phyloP scores from a whole-genome alignment of 1,139 yeast species.

The Hyphopichia buzzinii region DNA sequence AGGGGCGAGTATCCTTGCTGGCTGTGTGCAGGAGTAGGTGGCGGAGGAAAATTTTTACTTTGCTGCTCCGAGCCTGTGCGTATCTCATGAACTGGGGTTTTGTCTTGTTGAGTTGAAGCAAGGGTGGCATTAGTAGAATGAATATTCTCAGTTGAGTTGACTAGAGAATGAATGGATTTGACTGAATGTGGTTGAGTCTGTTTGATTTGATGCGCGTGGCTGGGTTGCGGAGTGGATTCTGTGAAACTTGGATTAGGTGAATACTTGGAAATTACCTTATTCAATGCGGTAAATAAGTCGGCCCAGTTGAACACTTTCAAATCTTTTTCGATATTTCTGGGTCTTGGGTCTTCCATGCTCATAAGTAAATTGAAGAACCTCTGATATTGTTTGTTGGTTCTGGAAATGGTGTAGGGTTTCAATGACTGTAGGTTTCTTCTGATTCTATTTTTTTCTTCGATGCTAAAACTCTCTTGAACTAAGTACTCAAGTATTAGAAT shows the following conservation, averaged over 20 bases:
- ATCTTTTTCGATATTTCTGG: slow-evolving; percentile 71
- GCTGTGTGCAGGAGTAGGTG: neutral
- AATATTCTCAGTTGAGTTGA: neutral
- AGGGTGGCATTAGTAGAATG: neutral
- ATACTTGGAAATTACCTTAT: slow-evolving; percentile 64
- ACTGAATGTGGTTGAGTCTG: neutral
- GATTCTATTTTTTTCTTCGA: slow-evolving; percentile 69
- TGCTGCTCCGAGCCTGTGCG: too few species aligned
- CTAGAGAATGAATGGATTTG: neutral
- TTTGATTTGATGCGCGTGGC: neutral
- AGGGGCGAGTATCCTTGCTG: neutral
- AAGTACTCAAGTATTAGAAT: slow-evolving; percentile 57
- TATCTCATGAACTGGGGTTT: neutral
- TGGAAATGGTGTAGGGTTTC: slow-evolving; percentile 60
- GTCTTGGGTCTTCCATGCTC: slow-evolving; percentile 66
- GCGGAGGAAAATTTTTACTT: neutral
- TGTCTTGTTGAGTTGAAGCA: neutral
- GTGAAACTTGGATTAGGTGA: slow-evolving; percentile 14
- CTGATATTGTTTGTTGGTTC: slow-evolving; percentile 42
- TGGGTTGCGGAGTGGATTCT: neutral
- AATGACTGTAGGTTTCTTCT: slow-evolving; percentile 66
- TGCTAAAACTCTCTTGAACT: slow-evolving; percentile 56
- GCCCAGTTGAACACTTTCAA: slow-evolving; percentile 68
- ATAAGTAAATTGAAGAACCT: slow-evolving; percentile 58
- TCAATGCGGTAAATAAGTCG: slow-evolving; percentile 51